These are phyloP conservation scores for Trichoderma oligosporum DNA, from an alignment of 2,329 filamentous ascomycete species.

Conservation along the genomic window DNA sequence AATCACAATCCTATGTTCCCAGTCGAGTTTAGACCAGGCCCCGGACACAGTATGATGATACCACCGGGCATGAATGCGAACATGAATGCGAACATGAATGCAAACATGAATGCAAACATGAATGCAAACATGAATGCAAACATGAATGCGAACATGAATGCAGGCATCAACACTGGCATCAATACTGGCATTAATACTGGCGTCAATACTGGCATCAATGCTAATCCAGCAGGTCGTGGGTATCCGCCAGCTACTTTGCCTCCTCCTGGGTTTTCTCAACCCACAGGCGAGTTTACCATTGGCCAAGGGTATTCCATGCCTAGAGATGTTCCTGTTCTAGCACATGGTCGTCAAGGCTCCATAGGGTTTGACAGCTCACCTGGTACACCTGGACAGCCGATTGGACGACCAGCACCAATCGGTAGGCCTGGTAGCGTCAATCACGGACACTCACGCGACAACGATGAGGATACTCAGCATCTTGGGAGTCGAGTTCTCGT, in stretches of 20 bases:
- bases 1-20: constrained; percentile 50
- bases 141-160: too few relatives aligned
- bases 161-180: too few relatives aligned
- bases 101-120: too few relatives aligned
- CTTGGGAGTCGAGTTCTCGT: constrained; percentile 88
- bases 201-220: constrained; percentile 52
- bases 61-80: too few relatives aligned
- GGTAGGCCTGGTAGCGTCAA: constrained; percentile 75
- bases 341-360: constrained; percentile 75
- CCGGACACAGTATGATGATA: constrained; percentile 44
- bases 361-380: constrained; percentile 59
- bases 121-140: too few relatives aligned
- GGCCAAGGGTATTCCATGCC: constrained; percentile 31
- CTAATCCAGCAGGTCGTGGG: constrained; percentile 41
- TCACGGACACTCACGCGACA: constrained; percentile 48
- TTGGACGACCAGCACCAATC: constrained; percentile 80
- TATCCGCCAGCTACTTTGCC: constrained; percentile 40
- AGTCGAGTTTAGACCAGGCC: constrained; percentile 45
- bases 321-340: constrained; percentile 31
- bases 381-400: constrained; percentile 61
- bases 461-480: constrained; percentile 70
- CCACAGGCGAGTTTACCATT: constrained; percentile 31
- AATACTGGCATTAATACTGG: too few relatives aligned
- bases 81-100: too few relatives aligned
- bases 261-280: constrained; percentile 37